Evolutionary conservation across 768 basidiomycete genomes (phyloP).

Genomic region (Xerocomus potaroensis): DNA sequence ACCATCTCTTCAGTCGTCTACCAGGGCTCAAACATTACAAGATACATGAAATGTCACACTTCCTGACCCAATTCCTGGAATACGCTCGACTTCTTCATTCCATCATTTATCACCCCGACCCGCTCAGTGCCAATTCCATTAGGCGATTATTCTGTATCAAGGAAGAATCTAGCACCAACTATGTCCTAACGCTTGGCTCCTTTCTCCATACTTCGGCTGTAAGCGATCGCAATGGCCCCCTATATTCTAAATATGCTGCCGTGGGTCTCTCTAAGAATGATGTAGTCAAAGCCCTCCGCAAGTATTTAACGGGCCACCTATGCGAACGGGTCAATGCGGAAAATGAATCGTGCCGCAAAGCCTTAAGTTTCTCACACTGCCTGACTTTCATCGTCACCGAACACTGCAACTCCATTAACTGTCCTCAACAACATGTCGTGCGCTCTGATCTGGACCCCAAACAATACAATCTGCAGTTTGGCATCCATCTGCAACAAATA

Average conservation of each 20-base stretch:
- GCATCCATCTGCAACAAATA: slow-evolving; percentile 47
- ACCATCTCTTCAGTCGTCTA: slow-evolving; percentile 6
- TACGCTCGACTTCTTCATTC: slow-evolving; percentile 6
- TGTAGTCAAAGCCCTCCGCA: slow-evolving; percentile 23
- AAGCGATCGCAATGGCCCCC: not conserved
- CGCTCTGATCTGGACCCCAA: slow-evolving; percentile 20
- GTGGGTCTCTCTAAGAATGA: slow-evolving; percentile 18
- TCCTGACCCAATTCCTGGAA: slow-evolving; percentile 3
- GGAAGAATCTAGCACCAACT: slow-evolving; percentile 9
- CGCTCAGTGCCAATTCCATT: slow-evolving; percentile 12
- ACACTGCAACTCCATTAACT: slow-evolving; percentile 31
- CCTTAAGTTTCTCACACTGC: slow-evolving; percentile 38
- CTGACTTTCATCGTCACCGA: slow-evolving; percentile 30
- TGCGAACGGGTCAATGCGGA: slow-evolving; percentile 28
- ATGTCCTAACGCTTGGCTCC: slow-evolving; percentile 2
- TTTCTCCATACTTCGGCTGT: slow-evolving; percentile 6
- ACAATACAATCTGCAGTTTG: slow-evolving; percentile 41
- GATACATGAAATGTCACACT: slow-evolving; percentile 13
- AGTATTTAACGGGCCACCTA: slow-evolving; percentile 27
- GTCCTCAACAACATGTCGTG: slow-evolving; percentile 37
- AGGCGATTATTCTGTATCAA: slow-evolving; percentile 27
- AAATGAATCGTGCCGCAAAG: slow-evolving; percentile 29
- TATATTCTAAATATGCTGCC: not conserved
- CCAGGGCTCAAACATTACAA: slow-evolving; percentile 18
- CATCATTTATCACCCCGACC: slow-evolving; percentile 5